Evolutionary conservation across 2,329 filamentous ascomycete genomes (phyloP), one percentile per base, ranked within the genome.

Genomic region (Exophiala sp.): DNA sequence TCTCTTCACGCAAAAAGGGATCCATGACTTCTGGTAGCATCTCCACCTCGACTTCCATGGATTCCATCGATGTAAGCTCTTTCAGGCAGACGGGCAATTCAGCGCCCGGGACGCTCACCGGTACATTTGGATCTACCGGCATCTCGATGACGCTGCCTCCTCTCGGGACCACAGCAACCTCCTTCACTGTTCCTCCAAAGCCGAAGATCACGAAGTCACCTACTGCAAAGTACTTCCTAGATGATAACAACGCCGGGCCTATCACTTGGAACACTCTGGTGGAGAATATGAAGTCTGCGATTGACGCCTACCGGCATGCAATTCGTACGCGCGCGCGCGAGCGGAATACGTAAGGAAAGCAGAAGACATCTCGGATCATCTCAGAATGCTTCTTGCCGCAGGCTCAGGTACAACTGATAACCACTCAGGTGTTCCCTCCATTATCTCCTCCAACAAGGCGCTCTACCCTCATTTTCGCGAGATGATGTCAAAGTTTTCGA

Each of bases 401-500:
- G 93, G 90, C 7, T 98, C 93, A 27, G 89, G 91, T 48, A 98
- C 93, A 1, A 98, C 93, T 0, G 93, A 98, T 69, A 98, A 98
- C 64, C 93, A 98, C 67, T 97, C 93, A 16, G 93, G 93, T 35
- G 95, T 97, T 60, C 93, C 93, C 3, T 97, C 93, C n/a, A 96
- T 98, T 63, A 98, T 98, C 53, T 96, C 90, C 5, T 94, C 88
- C 3, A 98, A 98, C 74, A 97, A 97, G 68, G 87, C 89, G 0
- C 74, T 98, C 13, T 97, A 97, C 64, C 93, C 93, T 19, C 90
- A 97, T 68, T 98, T 98, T 70, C 79, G 93, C 46, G 93, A 97
- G 65, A 97, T 97, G 83, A 98, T 98, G 93, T 97, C 93, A 38
- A 90, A 95, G 62, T 98, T 98, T 67, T 97, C 93, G n/a, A 98